phyloP scores from a whole-genome alignment of 2,329 filamentous ascomycete species.

The Colletotrichum musae region DNA sequence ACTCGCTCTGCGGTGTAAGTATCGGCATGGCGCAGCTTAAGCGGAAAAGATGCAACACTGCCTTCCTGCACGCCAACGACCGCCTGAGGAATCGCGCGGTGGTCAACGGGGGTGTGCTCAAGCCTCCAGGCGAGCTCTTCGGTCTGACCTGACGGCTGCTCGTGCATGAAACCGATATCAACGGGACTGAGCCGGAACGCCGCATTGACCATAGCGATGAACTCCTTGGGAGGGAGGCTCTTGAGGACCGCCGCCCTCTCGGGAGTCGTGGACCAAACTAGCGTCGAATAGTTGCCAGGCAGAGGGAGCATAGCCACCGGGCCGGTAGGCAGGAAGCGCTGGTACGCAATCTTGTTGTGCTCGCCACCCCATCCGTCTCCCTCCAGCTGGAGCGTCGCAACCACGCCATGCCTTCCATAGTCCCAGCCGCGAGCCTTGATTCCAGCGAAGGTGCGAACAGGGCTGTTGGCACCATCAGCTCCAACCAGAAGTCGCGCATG shows the following conservation, averaged over 20 bases:
- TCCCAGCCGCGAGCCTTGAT: conserved; percentile 94
- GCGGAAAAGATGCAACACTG: conserved; percentile 89
- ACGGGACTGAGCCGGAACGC: conserved; percentile 86
- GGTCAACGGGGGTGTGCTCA: conserved; percentile 74
- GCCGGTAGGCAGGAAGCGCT: conserved; percentile 93
- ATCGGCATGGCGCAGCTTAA: conserved; percentile 93
- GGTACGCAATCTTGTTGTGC: conserved; percentile 84
- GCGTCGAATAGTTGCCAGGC: conserved; percentile 83
- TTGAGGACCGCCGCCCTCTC: conserved; percentile 85
- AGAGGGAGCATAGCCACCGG: conserved; percentile 93
- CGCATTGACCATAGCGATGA: conserved; percentile 91
- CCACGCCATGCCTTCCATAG: conserved; percentile 90
- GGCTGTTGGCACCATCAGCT: conserved; percentile 95
- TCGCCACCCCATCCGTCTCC: conserved; percentile 69
- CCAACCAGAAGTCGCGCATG: conserved; percentile 90
- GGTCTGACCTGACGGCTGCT: conserved; percentile 68
- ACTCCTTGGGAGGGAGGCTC: conserved; percentile 78
- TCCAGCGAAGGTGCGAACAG: conserved; percentile 89
- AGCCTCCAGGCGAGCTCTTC: conserved; percentile 90
- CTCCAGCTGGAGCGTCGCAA: conserved; percentile 86
- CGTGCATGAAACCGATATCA: conserved; percentile 89
- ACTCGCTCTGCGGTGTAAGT: conserved; percentile 93
- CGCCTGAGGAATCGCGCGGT: conserved; percentile 73
- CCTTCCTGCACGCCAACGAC: conserved; percentile 82
- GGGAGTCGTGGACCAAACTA: conserved; percentile 96